These are phyloP conservation scores for Thozetella sp. DNA, from an alignment of 495 filamentous ascomycete genomes.

Conservation along the genomic window DNA sequence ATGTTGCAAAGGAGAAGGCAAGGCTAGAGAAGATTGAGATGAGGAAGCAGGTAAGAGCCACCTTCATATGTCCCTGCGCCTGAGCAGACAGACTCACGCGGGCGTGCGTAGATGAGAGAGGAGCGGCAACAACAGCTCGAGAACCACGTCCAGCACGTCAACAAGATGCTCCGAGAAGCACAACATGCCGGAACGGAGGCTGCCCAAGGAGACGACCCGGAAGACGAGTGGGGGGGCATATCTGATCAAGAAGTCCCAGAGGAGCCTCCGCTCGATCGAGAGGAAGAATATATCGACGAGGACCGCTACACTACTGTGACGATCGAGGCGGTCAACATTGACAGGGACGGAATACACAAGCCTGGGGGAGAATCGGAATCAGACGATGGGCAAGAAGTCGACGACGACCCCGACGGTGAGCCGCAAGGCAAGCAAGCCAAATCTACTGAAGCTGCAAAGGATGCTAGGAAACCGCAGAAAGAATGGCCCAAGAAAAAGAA, in stretches of 20 bases:
- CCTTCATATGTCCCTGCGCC: neutral
- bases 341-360: constrained; percentile 68
- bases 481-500: constrained; percentile 74
- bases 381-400: constrained; percentile 40
- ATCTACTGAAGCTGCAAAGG: constrained; percentile 23
- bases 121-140: constrained; percentile 78
- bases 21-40: constrained; percentile 71
- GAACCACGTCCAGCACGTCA: constrained; percentile 73
- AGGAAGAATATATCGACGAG: constrained; percentile 96
- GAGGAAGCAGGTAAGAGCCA: constrained; percentile 66
- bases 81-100: neutral
- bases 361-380: constrained; percentile 47
- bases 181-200: constrained; percentile 45
- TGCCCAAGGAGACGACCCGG: constrained; percentile 29
- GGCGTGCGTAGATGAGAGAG: constrained; percentile 66
- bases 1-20: constrained; percentile 70
- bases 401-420: constrained; percentile 21
- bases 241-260: constrained; percentile 50
- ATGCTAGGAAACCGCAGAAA: constrained; percentile 47
- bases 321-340: constrained; percentile 84
- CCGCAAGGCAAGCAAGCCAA: constrained; percentile 30
- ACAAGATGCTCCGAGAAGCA: constrained; percentile 61
- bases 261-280: constrained; percentile 62
- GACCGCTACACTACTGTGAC: constrained; percentile 94
- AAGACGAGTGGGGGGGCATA: constrained; percentile 66